Evolutionary conservation across 768 basidiomycete genomes (phyloP).

Genomic region (Tricholomella constricta): DNA sequence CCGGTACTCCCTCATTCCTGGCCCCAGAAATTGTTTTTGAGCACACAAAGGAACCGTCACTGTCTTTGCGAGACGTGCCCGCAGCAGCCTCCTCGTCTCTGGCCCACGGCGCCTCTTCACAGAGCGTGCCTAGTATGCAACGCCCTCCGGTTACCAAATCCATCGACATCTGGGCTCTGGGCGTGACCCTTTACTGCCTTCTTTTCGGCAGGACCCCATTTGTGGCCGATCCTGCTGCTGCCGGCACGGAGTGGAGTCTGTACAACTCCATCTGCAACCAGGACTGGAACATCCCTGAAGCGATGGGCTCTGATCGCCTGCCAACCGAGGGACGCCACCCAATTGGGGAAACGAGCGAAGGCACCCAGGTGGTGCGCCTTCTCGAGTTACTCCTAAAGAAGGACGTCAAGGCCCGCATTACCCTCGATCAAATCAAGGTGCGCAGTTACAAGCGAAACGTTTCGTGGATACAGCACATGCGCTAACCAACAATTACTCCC

Average conservation of each 20-base stretch:
- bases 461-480: not conserved
- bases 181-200: slow-evolving; percentile 93
- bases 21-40: slow-evolving; percentile 94
- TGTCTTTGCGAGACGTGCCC: slow-evolving; percentile 15
- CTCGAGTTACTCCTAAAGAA: slow-evolving; percentile 82
- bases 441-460: slow-evolving; percentile 18
- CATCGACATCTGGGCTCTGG: slow-evolving; percentile 98
- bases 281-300: slow-evolving; percentile 67
- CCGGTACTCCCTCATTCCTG: slow-evolving; percentile 94
- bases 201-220: slow-evolving; percentile 90
- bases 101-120: slow-evolving; percentile 26
- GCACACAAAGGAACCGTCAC: slow-evolving; percentile 37
- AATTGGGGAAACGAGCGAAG: slow-evolving; percentile 46
- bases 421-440: slow-evolving; percentile 81
- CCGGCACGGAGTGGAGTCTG: slow-evolving; percentile 63
- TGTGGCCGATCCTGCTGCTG: slow-evolving; percentile 29
- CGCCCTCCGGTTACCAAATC: slow-evolving; percentile 79
- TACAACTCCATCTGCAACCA: slow-evolving; percentile 79
- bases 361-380: slow-evolving; percentile 65
- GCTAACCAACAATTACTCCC: too few relatives aligned
- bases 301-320: slow-evolving; percentile 73
- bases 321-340: slow-evolving; percentile 65
- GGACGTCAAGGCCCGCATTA: slow-evolving; percentile 71
- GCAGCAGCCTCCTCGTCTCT: slow-evolving; percentile 26
- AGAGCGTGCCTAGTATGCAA: slow-evolving; percentile 5